These are phyloP conservation scores for Striga asiatica DNA, from an alignment of 257 asterid species.

Conservation along the genomic window DNA sequence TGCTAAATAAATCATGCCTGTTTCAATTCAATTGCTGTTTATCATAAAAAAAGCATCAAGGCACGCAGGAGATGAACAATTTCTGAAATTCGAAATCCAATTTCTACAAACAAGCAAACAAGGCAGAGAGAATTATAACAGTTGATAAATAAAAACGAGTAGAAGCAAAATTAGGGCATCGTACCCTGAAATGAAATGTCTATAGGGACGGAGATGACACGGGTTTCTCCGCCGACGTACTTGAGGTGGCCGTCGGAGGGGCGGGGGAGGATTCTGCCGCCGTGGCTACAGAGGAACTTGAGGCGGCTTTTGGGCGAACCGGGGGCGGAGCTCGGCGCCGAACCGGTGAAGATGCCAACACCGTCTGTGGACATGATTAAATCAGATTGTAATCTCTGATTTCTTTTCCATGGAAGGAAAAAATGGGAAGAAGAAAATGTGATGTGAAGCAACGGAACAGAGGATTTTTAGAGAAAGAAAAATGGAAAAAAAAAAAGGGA, in stretches of 20 bases:
- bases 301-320: constrained; percentile 41
- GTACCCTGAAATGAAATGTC: constrained; percentile 52
- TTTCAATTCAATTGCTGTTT: too few species aligned
- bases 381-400: neutral
- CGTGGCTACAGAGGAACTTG: constrained; percentile 77
- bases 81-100: neutral
- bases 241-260: constrained; percentile 65
- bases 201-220: constrained; percentile 52
- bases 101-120: neutral
- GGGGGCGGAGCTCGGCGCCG: constrained; percentile 36
- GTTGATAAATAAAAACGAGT: neutral
- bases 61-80: neutral
- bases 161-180: neutral
- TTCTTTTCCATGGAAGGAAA: constrained; percentile 5
- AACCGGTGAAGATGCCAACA: constrained; percentile 13
- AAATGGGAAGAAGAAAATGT: neutral
- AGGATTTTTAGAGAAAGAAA: constrained; percentile 12
- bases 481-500: too few species aligned
- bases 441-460: constrained; percentile 13
- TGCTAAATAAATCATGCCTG: too few species aligned
- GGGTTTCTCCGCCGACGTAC: constrained; percentile 90
- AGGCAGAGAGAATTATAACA: neutral
- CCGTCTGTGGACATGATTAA: constrained; percentile 26
- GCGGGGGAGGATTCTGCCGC: constrained; percentile 78
- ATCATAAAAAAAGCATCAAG: too few species aligned